Evolutionary conservation across 805 yeast species (phyloP).

Genomic region (Hanseniaspora vineae): DNA sequence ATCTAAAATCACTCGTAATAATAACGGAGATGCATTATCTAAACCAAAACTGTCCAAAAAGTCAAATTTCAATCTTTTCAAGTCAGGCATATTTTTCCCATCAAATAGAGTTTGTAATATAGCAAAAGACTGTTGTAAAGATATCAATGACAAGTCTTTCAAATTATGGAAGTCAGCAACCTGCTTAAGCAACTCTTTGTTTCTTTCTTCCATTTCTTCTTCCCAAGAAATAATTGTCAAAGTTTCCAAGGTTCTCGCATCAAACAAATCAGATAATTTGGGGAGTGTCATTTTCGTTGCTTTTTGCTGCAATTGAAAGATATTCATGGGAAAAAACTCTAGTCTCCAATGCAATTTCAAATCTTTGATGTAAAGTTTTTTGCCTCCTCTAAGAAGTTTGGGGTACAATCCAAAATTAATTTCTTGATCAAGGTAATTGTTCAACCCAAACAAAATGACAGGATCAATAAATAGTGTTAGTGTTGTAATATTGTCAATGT

Average conservation of each 20-base stretch:
- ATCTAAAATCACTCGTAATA: conserved; percentile 23
- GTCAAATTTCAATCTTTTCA: conserved; percentile 29
- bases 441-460: conserved; percentile 19
- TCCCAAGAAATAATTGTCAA: conserved; percentile 32
- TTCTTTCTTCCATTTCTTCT: conserved; percentile 23
- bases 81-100: conserved; percentile 11
- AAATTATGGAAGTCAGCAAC: conserved; percentile 25
- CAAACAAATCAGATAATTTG: conserved; percentile 26
- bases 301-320: conserved; percentile 10
- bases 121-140: conserved; percentile 25
- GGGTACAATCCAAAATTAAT: conserved; percentile 19
- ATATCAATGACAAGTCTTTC: conserved; percentile 29
- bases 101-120: conserved; percentile 22
- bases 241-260: conserved; percentile 22
- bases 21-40: conserved; percentile 22
- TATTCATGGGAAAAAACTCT: conserved; percentile 25
- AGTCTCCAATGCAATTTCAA: conserved; percentile 30
- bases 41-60: conserved; percentile 24
- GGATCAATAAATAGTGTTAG: conserved; percentile 29
- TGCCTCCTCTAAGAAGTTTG: conserved; percentile 5
- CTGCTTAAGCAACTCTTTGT: conserved; percentile 24
- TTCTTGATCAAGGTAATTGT: not conserved
- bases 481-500: conserved; percentile 16
- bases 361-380: conserved; percentile 24
- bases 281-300: conserved; percentile 11